Base-by-base conservation (phyloP, 2,329 filamentous ascomycete genomes). In the Phialophora verrucosa region DNA sequence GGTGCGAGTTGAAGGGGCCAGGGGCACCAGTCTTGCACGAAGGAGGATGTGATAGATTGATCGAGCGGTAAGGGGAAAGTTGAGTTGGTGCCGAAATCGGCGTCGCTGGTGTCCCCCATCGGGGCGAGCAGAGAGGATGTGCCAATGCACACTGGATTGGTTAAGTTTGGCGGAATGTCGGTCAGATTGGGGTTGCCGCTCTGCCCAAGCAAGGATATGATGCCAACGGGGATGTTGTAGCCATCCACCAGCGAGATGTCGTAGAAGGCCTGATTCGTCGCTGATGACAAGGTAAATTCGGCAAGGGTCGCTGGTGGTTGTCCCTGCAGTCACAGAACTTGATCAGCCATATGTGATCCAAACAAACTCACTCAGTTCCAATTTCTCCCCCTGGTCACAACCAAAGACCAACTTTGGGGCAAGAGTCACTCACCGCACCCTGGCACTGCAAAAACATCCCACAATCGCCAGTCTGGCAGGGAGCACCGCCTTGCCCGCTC, bases 221-320 rank as follows among this genome's bases (percentile, higher is more conserved):
- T 78, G 54, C 71, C 75, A 35, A 77, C 61, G 17, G 75, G 74
- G 87, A 94, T 78, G 75, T 94, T 94, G 83, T 94, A 94, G 57
- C 91, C 91, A 75, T 95, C 91, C 25, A 95, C 91, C 2, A 94
- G 83, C 49, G 90, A 93, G 69, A 95, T 91, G 76, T 95, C 91
- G 79, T 93, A 94, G 76, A 92, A 95, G 10, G 88, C 90, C 74
- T 93, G 89, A 25, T 82, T 81, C 31, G 69, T 67, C 54, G 53
- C 58, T 11, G 71, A 90, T 58, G 87, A 85, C 17, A 94, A 83
- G 62, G 90, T 92, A 78, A 95, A 93, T 75, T 96, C 92, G 47
- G 90, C 91, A 12, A 96, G 84, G 1, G 91, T 93, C 14, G 88
- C 88, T 11, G 92, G 92, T 32, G 88, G 85, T 64, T 87, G 83